phyloP scores from a whole-genome alignment of 176 grass and related monocot genomes.

The sorghum (Sorghum bicolor) region DNA sequence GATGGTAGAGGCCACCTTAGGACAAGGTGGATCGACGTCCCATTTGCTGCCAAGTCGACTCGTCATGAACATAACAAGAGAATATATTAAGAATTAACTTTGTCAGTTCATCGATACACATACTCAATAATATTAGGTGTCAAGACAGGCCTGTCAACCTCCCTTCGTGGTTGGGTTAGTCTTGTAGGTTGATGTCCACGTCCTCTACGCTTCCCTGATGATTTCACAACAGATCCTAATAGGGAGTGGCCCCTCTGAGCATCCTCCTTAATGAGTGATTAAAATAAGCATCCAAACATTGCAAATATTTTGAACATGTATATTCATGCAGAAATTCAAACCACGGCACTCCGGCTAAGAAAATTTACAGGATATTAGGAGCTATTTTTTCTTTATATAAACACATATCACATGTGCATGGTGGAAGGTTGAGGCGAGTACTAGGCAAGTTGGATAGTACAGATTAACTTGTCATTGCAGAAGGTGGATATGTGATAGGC shows the following conservation, averaged over 20 bases:
- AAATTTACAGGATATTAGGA: background rate
- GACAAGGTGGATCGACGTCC: slow-evolving; percentile 34
- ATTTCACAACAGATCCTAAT: slow-evolving; percentile 19
- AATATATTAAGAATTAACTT: background rate
- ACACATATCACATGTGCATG: background rate
- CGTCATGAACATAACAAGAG: slow-evolving; percentile 17
- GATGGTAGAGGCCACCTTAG: slow-evolving; percentile 38
- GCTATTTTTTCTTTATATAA: slow-evolving; percentile 1
- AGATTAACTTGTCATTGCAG: slow-evolving; percentile 8
- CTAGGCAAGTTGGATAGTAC: slow-evolving; percentile 16
- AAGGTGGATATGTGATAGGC: background rate
- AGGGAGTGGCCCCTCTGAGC: background rate
- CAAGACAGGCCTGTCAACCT: slow-evolving; percentile 38
- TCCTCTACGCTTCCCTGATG: slow-evolving; percentile 23
- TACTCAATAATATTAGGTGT: slow-evolving; percentile 34
- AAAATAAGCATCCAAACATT: background rate
- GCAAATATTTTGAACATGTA: background rate
- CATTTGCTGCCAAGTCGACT: slow-evolving; percentile 28
- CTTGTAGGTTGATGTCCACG: slow-evolving; percentile 26
- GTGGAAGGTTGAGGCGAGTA: background rate
- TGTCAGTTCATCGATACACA: background rate
- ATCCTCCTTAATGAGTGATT: slow-evolving; percentile 24
- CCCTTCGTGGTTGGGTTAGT: slow-evolving; percentile 29
- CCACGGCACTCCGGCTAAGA: background rate
- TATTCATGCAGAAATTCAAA: slow-evolving; percentile 13